These are phyloP conservation scores for Colletotrichum sidae DNA, from an alignment of 2,329 filamentous ascomycete genomes.

Conservation along the genomic window DNA sequence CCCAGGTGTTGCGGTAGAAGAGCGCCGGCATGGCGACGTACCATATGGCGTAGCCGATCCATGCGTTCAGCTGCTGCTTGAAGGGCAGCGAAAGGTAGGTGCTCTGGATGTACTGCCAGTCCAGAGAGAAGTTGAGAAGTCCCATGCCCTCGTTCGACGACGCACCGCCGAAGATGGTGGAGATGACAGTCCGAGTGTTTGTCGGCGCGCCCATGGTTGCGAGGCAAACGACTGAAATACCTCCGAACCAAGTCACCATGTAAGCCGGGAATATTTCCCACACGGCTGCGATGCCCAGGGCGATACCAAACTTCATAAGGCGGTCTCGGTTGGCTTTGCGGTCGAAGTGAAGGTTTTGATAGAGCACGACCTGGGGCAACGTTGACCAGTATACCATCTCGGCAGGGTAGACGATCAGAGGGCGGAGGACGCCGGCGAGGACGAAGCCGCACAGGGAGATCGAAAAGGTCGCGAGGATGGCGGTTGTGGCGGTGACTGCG, in stretches of 20 bases:
- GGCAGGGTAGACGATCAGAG: conserved; percentile 46
- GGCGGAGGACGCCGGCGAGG: conserved; percentile 43
- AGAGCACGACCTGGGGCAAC: conserved; percentile 47
- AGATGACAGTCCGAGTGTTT: conserved; percentile 40
- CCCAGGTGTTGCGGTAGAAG: conserved; percentile 56
- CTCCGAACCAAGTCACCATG: conserved; percentile 55
- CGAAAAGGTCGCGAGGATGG: conserved; percentile 44
- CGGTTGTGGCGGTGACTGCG: conserved; percentile 41
- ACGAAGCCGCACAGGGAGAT: conserved; percentile 46
- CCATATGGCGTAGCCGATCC: conserved; percentile 51
- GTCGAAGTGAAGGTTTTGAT: conserved; percentile 49
- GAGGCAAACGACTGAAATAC: conserved; percentile 58
- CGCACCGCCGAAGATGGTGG: conserved; percentile 54
- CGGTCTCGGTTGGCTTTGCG: conserved; percentile 41
- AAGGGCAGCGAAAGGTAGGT: conserved; percentile 50
- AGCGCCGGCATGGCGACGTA: conserved; percentile 49
- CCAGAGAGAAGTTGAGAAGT: conserved; percentile 53
- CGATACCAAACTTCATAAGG: conserved; percentile 45
- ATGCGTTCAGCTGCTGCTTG: conserved; percentile 50
- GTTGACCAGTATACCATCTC: conserved; percentile 49
- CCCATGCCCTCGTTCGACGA: conserved; percentile 52
- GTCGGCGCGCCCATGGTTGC: conserved; percentile 52
- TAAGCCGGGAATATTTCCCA: conserved; percentile 62
- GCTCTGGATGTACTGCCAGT: conserved; percentile 57
- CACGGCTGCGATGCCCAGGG: conserved; percentile 48